phyloP scores from a whole-genome alignment of 2,329 filamentous ascomycete species.

The Fusarium cyanostomum region DNA sequence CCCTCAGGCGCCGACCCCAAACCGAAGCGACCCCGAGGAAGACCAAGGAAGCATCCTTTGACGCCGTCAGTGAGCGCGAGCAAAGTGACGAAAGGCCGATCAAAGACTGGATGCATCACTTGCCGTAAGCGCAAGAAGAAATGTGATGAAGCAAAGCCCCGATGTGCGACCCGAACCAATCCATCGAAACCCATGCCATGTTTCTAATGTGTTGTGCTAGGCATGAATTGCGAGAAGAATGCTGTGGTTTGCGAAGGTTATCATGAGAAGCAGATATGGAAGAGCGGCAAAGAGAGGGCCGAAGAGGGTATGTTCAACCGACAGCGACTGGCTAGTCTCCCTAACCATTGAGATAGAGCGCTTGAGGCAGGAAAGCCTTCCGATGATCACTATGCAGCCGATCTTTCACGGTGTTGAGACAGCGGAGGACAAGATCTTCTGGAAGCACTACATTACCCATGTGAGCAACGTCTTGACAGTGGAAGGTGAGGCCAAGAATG shows the following conservation, averaged over 20 bases:
- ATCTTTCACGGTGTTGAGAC: constrained; percentile 86
- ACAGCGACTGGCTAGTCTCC: background rate
- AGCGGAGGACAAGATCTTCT: constrained; percentile 79
- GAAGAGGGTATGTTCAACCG: constrained; percentile 66
- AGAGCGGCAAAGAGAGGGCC: constrained; percentile 80
- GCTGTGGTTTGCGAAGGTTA: constrained; percentile 92
- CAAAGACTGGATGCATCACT: constrained; percentile 75
- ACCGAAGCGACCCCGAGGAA: constrained; percentile 75
- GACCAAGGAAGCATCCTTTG: constrained; percentile 83
- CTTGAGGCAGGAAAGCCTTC: constrained; percentile 58
- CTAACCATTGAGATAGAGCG: constrained; percentile 54
- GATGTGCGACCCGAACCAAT: constrained; percentile 56
- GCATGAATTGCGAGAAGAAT: constrained; percentile 92
- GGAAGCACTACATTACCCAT: constrained; percentile 83
- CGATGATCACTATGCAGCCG: constrained; percentile 66
- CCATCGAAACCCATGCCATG: background rate
- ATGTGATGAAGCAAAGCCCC: constrained; percentile 67
- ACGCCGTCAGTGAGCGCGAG: constrained; percentile 64
- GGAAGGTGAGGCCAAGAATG: constrained; percentile 82
- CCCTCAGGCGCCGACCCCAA: constrained; percentile 49
- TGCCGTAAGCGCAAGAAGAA: constrained; percentile 77
- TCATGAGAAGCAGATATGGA: constrained; percentile 86
- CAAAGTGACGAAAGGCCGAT: constrained; percentile 81
- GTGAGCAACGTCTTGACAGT: constrained; percentile 85
- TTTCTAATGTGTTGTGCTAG: constrained; percentile 53